Base-by-base conservation (phyloP, 1,284 basidiomycete species). In the Moniliella sp. region DNA sequence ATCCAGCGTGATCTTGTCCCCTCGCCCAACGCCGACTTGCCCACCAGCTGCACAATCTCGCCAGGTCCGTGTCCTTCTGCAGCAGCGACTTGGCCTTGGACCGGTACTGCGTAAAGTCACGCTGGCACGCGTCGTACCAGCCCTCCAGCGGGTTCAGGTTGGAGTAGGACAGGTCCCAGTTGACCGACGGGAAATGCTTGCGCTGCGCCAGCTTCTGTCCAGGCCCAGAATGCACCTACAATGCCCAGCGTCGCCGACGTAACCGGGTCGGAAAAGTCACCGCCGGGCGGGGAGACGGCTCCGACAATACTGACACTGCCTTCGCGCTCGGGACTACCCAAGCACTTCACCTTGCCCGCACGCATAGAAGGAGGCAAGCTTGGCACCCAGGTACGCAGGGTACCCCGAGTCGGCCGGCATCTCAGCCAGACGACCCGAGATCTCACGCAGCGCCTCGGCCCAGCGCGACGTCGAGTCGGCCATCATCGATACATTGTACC, bases 211-310 rank as follows among this genome's bases (percentile, higher is more conserved):
- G 74, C 62, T 86, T 86, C 72, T 84, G 84, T 79, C 17, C 48
- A 40, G 42, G 46, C 48, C 48, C 48, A 52, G 70, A 99, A 99
- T 46, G 94, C 91, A 62, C 94, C 91, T 14, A 97, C 91, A 55
- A 99, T 99, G 69, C 83, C 75, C 33, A 99, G 77, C 2, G 91
- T 99, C 19, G 88, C 78, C 29, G 82, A 75, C 4, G 91, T 97
- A 45, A 99, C 91, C n/a, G 91, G 91, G 64, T 99, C 91, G 10
- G 91, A 94, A 66, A 94, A 94, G 62, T 99, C 91, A 67, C 88
- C 88, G 65, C 91, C 88, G 31, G 91, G 88, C 39, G 88, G 88
- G 8, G 84, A 93, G 15, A 97, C 88, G 46, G 91, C 91, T 65
- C 91, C 91, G 48, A 99, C 86, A 50, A 99, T 94, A 10, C 86